Base-by-base conservation (phyloP, 2,329 filamentous ascomycete species). In the Coleophoma cylindrospora region DNA sequence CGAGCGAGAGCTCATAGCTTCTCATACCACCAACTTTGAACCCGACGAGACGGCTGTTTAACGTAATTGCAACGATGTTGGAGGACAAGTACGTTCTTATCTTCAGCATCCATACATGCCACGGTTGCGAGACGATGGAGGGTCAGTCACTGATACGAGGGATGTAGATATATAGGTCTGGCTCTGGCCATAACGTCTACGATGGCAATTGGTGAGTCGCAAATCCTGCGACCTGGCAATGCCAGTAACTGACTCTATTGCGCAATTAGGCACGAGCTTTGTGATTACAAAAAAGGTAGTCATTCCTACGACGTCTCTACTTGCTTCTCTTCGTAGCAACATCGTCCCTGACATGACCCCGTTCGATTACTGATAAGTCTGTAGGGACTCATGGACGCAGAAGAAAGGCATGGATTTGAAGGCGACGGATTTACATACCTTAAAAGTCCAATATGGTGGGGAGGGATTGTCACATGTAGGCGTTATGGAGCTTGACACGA, bases 261-360 rank as follows among this genome's bases (percentile, higher is more conserved):
- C 34, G 47, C 47, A n/a, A 48, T 47, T 32, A 94, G 90, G 91
- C 65, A 91, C 89, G 47, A 96, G 91, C 79, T 99, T 99, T 70
- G 92, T 99, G 60, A 96, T 99, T 64, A 99, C 95, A 44, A 99
- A 99, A 74, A 97, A 96, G 81, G 89, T 94, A 74, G 68, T 72
- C 67, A 27, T 27, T 27, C 27, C 27, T 27, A 27, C 7, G 7
- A 10, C 27, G 27, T 10, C 9, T 27, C 27, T 27, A 5, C 27
- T 27, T 27, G 27, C 27, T 27, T 27, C 27, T 27, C 27, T 27
- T 53, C 46, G 41, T 32, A 49, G 22, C 11, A 15, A 43, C 11
- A 21, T n/a, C 41, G 34, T 27, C 33, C 43, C 40, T 13, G n/a
- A 41, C 27, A 21, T 41, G 32, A 19, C 14, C 37, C 11, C 17